Conservation (phyloP, 768 basidiomycete genomes). For the Leucogyrophana mollusca region DNA sequence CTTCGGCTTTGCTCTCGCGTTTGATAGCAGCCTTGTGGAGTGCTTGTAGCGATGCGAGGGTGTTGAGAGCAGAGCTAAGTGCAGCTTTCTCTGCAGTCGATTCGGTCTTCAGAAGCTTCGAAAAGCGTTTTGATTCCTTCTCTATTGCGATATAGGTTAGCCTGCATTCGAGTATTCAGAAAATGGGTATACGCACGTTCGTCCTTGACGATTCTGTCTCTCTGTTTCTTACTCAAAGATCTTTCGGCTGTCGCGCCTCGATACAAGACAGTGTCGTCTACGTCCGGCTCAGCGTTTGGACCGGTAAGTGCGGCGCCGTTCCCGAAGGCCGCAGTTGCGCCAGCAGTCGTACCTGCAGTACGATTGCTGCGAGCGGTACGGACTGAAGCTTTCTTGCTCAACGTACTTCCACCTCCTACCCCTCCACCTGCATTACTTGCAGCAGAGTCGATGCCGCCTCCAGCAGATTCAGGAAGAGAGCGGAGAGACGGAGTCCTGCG, state of each 20-base stretch:
- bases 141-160: conserved; percentile 31
- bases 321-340: conserved; percentile 38
- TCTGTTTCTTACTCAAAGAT: conserved; percentile 49
- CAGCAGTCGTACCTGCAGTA: conserved; percentile 6
- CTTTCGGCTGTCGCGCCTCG: conserved; percentile 49
- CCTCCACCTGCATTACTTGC: conserved; percentile 1
- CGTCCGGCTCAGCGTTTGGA: conserved; percentile 40
- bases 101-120: conserved; percentile 70
- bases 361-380: conserved; percentile 20
- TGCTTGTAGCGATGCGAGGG: conserved; percentile 65
- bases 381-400: conserved; percentile 20
- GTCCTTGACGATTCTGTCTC: conserved; percentile 45
- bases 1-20: conserved; percentile 60
- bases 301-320: conserved; percentile 55
- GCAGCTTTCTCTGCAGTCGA: conserved; percentile 66
- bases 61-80: conserved; percentile 57
- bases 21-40: conserved; percentile 68
- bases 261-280: conserved; percentile 37
- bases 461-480: conserved; percentile 20
- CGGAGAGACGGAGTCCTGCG: conserved; percentile 14
- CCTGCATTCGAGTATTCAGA: background rate
- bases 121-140: conserved; percentile 57
- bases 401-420: background rate
- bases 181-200: conserved; percentile 42
- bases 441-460: conserved; percentile 5